Percentiles rank a stretch among this genome's conserved stretches.
Evolutionary conservation across 2,329 filamentous ascomycete species (phyloP).

Genomic region (Kalaharituber pfeilii): DNA sequence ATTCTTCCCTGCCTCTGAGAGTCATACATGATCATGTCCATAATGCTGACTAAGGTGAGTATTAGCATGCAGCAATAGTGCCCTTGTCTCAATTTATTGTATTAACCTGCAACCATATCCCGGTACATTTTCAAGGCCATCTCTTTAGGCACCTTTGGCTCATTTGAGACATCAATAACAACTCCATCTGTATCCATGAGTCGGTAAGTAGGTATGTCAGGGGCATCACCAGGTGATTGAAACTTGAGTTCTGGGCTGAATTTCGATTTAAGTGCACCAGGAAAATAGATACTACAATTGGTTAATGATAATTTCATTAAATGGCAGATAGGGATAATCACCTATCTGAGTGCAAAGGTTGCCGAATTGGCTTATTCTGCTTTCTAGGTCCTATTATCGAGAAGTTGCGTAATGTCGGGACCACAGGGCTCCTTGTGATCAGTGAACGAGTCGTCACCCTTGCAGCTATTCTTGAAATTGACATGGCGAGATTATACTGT

Average conservation of each 20-base stretch:
- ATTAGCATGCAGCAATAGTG: no score
- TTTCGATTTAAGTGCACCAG: conserved; percentile 84
- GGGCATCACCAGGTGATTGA: conserved; percentile 50
- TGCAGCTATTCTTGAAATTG: no score
- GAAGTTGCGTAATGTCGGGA: neutral
- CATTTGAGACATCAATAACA: conserved; percentile 56
- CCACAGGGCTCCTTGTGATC: no score
- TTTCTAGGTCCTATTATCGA: neutral
- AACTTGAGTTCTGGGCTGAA: conserved; percentile 72
- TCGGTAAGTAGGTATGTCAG: conserved; percentile 77
- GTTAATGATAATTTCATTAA: neutral
- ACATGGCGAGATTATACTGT: no score
- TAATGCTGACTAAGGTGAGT: conserved; percentile 47
- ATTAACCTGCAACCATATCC: conserved; percentile 43
- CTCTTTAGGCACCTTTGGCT: conserved; percentile 50
- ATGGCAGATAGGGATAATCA: neutral
- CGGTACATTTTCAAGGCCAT: conserved; percentile 43
- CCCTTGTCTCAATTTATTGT: no score
- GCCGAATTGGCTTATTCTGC: conserved; percentile 9
- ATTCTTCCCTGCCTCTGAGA: conserved; percentile 86
- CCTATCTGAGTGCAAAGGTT: conserved; percentile 14
- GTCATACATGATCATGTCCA: conserved; percentile 97
- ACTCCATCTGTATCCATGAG: conserved; percentile 76
- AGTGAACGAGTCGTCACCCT: no score
- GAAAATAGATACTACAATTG: conserved; percentile 41